Evolutionary conservation across 1,139 yeast species (phyloP), one percentile per base, ranked within the genome.

Genomic region (Pichia terricola): DNA sequence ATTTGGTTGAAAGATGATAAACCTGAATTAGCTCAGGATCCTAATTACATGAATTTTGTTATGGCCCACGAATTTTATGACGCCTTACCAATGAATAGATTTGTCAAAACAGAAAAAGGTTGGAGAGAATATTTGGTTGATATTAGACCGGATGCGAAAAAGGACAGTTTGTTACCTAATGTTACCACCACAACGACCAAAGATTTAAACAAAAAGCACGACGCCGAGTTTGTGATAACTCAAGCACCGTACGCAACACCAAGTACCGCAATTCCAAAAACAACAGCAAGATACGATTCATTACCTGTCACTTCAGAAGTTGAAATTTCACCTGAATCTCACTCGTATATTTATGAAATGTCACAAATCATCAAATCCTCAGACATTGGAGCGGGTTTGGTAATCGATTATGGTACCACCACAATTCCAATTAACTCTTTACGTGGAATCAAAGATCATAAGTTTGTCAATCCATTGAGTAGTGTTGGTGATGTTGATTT

Each of bases 51-150:
- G 35, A 81, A 84, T 49, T 85, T 75, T 57, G 68, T 84, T 7
- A 59, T 86, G 44, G 94, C 94, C 0, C 95, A 86, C 59, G 95
- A 86, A 59, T 86, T 86, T 56, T 86, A 82, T 58, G 95, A 86
- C 63, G 95, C 95, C 0, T 67, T 86, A 47, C 95, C 95, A 0
- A 79, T 86, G 28, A 79, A 81, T 51, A 73, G 81, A 50, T 86
- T 83, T 57, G 72, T 75, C 45, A 73, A 73, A 51, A 77, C 84
- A 0, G 64, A 67, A 32, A 61, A 73, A 22, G 86, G 87, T 0
- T 86, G 95, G 95, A 68, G 91, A 53, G 95, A 86, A 58, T 69
- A 77, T 37, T 58, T 83, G 39, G 94, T 86, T 30, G 94, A 76
- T 51, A 41, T 50, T 37, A 49, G 53, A 37, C 45, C 50, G 11